Conservation (phyloP, 768 basidiomycete species). For the Suillus decipiens region DNA sequence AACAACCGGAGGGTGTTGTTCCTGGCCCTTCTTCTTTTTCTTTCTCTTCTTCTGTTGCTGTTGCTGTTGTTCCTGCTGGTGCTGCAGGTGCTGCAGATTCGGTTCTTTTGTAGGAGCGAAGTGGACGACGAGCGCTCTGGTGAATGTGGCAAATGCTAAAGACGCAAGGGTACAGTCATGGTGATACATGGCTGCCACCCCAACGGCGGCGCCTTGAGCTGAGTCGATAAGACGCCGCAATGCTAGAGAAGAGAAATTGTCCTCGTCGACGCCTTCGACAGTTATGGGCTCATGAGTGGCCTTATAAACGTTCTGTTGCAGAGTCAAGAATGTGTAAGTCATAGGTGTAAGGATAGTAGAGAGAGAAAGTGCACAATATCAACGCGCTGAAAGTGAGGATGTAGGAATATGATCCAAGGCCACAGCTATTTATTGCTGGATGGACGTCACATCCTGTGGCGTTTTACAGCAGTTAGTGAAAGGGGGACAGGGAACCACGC, state of each 20-base stretch:
- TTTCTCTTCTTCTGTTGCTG: too few species aligned
- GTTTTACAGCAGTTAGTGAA: not conserved
- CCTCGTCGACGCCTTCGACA: constrained; percentile 30
- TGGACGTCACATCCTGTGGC: not conserved
- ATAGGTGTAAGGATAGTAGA: constrained; percentile 1
- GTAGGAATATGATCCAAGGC: not conserved
- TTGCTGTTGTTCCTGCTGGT: too few species aligned
- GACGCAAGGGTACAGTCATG: constrained; percentile 32
- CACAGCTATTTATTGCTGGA: constrained; percentile 8
- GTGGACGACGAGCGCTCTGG: constrained; percentile 37
- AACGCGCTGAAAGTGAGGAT: not conserved
- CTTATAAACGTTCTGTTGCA: constrained; percentile 39
- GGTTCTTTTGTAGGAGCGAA: constrained; percentile 21
- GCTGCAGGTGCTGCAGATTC: not conserved
- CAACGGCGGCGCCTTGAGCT: constrained; percentile 30
- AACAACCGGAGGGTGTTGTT: not conserved
- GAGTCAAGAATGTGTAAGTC: constrained; percentile 19
- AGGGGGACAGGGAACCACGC: not conserved
- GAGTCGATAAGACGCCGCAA: constrained; percentile 34
- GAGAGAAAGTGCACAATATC: not conserved
- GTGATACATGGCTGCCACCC: constrained; percentile 28
- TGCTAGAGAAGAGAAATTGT: constrained; percentile 22
- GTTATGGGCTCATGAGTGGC: constrained; percentile 24
- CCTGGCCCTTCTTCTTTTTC: constrained; percentile 6
- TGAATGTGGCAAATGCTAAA: constrained; percentile 42